Conservation (phyloP, 164 flowering plant species). For the Hamamelis virginiana region DNA sequence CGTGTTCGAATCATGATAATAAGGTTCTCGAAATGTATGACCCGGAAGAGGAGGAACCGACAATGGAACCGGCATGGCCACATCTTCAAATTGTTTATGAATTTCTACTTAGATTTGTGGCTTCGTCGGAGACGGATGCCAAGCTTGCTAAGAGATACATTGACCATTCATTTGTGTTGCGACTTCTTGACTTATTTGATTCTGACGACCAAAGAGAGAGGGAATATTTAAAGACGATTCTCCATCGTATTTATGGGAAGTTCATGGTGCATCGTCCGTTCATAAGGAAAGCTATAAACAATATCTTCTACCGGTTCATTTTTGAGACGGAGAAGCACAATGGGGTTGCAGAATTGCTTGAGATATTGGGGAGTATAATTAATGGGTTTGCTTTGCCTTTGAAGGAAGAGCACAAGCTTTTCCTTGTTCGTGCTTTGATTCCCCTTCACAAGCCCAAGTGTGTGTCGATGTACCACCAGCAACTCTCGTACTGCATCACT, state of each 20-base stretch:
- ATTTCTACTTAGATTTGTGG: slow-evolving; percentile 61
- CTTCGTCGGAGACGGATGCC: slow-evolving; percentile 78
- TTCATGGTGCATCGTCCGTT: slow-evolving; percentile 87
- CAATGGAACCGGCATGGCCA: slow-evolving; percentile 79
- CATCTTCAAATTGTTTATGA: slow-evolving; percentile 85
- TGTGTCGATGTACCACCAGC: slow-evolving; percentile 75
- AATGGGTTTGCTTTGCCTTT: slow-evolving; percentile 86
- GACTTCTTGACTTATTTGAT: slow-evolving; percentile 72
- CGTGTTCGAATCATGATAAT: slow-evolving; percentile 49
- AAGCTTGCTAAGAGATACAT: slow-evolving; percentile 77
- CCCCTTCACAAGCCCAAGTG: slow-evolving; percentile 87
- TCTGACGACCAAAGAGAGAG: slow-evolving; percentile 89
- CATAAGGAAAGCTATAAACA: slow-evolving; percentile 74
- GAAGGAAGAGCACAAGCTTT: slow-evolving; percentile 84
- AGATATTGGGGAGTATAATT: slow-evolving; percentile 74
- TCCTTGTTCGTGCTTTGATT: slow-evolving; percentile 71
- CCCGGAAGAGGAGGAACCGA: slow-evolving; percentile 68
- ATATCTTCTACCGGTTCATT: slow-evolving; percentile 67
- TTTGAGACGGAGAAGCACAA: slow-evolving; percentile 76
- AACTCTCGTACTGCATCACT: slow-evolving; percentile 74
- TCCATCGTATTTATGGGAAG: slow-evolving; percentile 78
- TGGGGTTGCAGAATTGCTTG: slow-evolving; percentile 81
- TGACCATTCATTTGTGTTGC: slow-evolving; percentile 77
- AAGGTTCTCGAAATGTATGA: slow-evolving; percentile 57
- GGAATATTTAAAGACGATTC: slow-evolving; percentile 76